Conservation (phyloP, 1,284 basidiomycete species). For the Apiotrichum akiyoshidainum region DNA sequence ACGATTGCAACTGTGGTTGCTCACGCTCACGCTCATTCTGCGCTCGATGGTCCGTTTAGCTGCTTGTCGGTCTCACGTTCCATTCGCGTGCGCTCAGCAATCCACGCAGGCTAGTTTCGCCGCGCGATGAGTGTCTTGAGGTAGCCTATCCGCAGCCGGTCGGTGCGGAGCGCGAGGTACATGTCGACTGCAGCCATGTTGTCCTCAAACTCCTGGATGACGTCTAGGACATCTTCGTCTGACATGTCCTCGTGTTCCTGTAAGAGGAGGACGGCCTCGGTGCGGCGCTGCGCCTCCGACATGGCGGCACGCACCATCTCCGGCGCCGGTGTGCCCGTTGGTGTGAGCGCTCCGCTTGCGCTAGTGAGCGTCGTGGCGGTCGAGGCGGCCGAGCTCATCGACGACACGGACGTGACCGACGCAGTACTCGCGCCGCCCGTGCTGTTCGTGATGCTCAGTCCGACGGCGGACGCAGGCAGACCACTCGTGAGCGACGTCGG, state of each 20-base stretch:
- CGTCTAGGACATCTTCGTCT: slow-evolving; percentile 38
- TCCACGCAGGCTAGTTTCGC: neutral
- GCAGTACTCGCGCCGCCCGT: neutral
- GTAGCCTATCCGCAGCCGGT: slow-evolving; percentile 1
- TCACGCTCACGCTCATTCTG: too few species aligned
- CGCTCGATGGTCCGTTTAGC: too few species aligned
- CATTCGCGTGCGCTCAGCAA: too few species aligned
- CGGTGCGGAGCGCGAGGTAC: slow-evolving; percentile 36
- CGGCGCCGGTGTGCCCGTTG: slow-evolving; percentile 1
- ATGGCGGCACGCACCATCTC: slow-evolving; percentile 17
- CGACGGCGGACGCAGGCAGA: neutral
- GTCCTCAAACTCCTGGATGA: slow-evolving; percentile 39
- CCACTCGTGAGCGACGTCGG: neutral
- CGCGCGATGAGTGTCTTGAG: neutral
- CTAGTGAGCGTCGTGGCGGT: slow-evolving; percentile 3
- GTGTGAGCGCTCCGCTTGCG: slow-evolving; percentile 11
- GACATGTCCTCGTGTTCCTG: slow-evolving; percentile 32
- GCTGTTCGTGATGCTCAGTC: neutral
- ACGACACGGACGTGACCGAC: slow-evolving; percentile 1
- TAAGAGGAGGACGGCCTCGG: slow-evolving; percentile 36
- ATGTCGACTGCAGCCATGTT: slow-evolving; percentile 38
- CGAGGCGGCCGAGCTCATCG: neutral
- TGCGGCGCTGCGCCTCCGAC: slow-evolving; percentile 35
- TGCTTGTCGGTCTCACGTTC: too few species aligned
- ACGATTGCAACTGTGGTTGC: too few species aligned